Evolutionary conservation across 768 basidiomycete genomes (phyloP).

Genomic region (Termitomyces sp.): DNA sequence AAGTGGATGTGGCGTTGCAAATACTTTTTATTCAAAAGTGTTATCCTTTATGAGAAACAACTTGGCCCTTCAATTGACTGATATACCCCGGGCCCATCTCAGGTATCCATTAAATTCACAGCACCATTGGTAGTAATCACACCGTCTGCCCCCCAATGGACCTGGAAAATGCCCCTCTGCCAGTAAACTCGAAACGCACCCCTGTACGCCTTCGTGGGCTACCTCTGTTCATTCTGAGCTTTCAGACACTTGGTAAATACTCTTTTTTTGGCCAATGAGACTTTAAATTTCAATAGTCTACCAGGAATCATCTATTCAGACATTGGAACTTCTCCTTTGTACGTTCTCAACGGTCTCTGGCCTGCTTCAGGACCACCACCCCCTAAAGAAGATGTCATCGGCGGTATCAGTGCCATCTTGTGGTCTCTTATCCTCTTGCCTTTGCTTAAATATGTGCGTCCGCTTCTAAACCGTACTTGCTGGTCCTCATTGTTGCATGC

Average conservation of each 20-base stretch:
- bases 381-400: slow-evolving; percentile 56
- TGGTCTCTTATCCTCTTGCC: slow-evolving; percentile 63
- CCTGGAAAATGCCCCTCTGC: slow-evolving; percentile 25
- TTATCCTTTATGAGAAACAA: too few relatives aligned
- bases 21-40: too few relatives aligned
- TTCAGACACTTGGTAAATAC: slow-evolving; percentile 8
- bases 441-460: slow-evolving; percentile 57
- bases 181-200: slow-evolving; percentile 4
- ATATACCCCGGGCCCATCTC: too few relatives aligned
- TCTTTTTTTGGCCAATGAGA: not conserved
- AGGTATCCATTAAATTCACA: too few relatives aligned
- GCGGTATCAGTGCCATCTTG: slow-evolving; percentile 57
- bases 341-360: slow-evolving; percentile 66
- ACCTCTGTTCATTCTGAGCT: slow-evolving; percentile 8
- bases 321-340: slow-evolving; percentile 59
- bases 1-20: too few relatives aligned
- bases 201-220: slow-evolving; percentile 4
- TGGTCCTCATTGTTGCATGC: not conserved
- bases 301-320: slow-evolving; percentile 48
- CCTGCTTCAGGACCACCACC: slow-evolving; percentile 43
- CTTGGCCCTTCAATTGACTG: too few relatives aligned
- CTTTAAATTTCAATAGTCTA: not conserved
- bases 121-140: not conserved
- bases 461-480: not conserved
- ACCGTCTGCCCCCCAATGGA: slow-evolving; percentile 23